phyloP scores from a whole-genome alignment of 1,139 yeast species.

The Sugiyamaella neomexicana region DNA sequence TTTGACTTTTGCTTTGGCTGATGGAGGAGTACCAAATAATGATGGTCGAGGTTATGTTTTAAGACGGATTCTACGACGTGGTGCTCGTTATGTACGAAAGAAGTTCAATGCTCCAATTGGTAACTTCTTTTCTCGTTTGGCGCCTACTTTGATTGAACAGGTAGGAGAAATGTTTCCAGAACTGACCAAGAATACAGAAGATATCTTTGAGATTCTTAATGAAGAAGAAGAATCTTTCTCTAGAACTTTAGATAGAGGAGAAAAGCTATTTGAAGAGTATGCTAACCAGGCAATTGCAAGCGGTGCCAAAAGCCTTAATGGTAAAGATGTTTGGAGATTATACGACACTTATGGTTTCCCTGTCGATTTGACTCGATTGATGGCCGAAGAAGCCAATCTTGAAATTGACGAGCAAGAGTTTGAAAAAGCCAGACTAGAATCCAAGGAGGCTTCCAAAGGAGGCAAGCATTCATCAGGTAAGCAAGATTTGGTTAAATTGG shows the following conservation, averaged over 20 bases:
- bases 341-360: slow-evolving; percentile 99
- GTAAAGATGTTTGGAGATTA: slow-evolving; percentile 96
- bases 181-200: slow-evolving; percentile 64
- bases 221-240: slow-evolving; percentile 96
- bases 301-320: slow-evolving; percentile 74
- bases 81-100: slow-evolving; percentile 94
- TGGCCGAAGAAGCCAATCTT: slow-evolving; percentile 98
- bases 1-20: slow-evolving; percentile 90
- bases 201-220: slow-evolving; percentile 84
- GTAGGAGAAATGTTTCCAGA: slow-evolving; percentile 91
- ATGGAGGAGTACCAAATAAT: slow-evolving; percentile 98
- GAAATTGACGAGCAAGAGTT: slow-evolving; percentile 89
- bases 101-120: slow-evolving; percentile 96
- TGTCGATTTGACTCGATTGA: slow-evolving; percentile 91
- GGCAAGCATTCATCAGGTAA: slow-evolving; percentile 65
- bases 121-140: slow-evolving; percentile 83
- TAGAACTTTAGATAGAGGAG: slow-evolving; percentile 96
- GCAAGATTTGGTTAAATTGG: slow-evolving; percentile 65
- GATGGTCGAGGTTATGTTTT: slow-evolving; percentile 98
- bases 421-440: slow-evolving; percentile 82
- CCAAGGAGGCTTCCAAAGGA: slow-evolving; percentile 94
- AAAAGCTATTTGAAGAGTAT: slow-evolving; percentile 89
- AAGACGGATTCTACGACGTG: slow-evolving; percentile 96
- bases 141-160: slow-evolving; percentile 90
- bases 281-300: slow-evolving; percentile 79